Evolutionary conservation across 768 basidiomycete genomes (phyloP).

Genomic region (Mrakia gelida): DNA sequence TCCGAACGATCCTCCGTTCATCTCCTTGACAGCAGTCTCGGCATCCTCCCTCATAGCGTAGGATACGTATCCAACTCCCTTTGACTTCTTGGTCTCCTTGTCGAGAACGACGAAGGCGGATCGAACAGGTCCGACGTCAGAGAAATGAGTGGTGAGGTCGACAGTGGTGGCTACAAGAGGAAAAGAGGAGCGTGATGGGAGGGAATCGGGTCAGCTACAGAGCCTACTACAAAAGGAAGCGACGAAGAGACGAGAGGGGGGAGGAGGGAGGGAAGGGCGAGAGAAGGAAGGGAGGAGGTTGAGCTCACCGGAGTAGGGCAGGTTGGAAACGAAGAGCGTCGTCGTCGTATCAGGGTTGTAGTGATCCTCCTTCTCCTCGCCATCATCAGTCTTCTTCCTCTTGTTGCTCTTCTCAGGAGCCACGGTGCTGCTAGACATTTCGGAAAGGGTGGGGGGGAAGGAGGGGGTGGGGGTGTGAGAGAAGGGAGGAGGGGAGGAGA

Average conservation of each 20-base stretch:
- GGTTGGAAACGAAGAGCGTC: conserved; percentile 87
- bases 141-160: conserved; percentile 87
- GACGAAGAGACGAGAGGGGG: neutral
- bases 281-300: neutral
- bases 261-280: too few species aligned
- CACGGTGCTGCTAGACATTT: neutral
- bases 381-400: conserved; percentile 15
- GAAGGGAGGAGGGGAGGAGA: neutral
- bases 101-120: conserved; percentile 90
- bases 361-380: conserved; percentile 20
- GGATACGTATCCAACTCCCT: conserved; percentile 94
- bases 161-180: conserved; percentile 62
- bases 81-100: conserved; percentile 53
- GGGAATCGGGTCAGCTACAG: too few species aligned
- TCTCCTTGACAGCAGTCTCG: conserved; percentile 61
- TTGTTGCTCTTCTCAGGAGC: neutral
- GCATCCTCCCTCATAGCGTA: conserved; percentile 89
- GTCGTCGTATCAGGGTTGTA: conserved; percentile 41
- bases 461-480: neutral
- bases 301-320: conserved; percentile 61
- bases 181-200: neutral
- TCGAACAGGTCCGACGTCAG: conserved; percentile 89
- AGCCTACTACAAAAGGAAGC: neutral
- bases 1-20: conserved; percentile 60
- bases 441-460: neutral